Evolutionary conservation across 805 yeast genomes (phyloP), one percentile per base, ranked within the genome.

Genomic region (Ogataea nakhonphanomensis): DNA sequence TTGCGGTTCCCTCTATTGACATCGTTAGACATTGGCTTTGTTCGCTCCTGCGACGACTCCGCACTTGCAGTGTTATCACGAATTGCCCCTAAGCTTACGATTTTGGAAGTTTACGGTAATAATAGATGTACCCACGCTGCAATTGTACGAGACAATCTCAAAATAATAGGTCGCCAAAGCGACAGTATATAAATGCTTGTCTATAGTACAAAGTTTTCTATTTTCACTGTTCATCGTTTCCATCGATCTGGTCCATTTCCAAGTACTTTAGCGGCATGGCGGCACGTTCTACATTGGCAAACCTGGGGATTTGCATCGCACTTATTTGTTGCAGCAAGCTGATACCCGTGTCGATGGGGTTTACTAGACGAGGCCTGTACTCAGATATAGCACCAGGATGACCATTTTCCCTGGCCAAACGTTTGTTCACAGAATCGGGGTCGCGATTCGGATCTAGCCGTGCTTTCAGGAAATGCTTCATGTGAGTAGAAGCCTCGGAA

Each of bases 101-200:
- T 84, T 11, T 57, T 91, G 40, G 95, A 87, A 52, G 90, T 87
- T 11, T 88, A 81, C 58, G 96, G 96, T 1, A 70, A 83, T 55
- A 85, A 84, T 55, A 66, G 78, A 51, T 76, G 88, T 43, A 76
- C 89, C 1, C 64, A 70, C 7, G 67, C 68, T 20, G 82, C 85
- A 1, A 61, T 59, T 3, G 59, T 74, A 1, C 65, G 82, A 39
- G 65, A 66, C 5, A 83, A 79, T 10, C 58, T 86, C 27, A 73
- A 75, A 40, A 66, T 86, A 6, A 78, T 85, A 41, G 95, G 95
- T 5, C 70, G 91, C 45, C 89, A 84, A 57, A 78, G 81, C 52
- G 88, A 80, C 58, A 70, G 71, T 50, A 65, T 74, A 41, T 76
- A 59, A 46, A 8, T 11, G 10, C 6, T 34, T 10, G 22, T 34